Evolutionary conservation across 805 yeast genomes (phyloP).

Genomic region (Metschnikowia corniflorae): DNA sequence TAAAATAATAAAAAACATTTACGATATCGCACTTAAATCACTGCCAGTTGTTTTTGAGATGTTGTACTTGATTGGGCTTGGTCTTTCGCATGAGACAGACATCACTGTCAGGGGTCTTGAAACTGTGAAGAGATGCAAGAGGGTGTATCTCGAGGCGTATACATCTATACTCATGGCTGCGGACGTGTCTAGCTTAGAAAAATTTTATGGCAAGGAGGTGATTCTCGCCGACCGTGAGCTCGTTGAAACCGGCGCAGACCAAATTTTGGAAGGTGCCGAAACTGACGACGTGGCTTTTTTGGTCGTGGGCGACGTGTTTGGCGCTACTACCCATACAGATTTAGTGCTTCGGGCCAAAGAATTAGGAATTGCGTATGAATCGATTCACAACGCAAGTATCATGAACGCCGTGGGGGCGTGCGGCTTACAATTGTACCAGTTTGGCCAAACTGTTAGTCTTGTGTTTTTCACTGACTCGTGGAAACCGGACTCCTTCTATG

Average conservation of each 20-base stretch:
- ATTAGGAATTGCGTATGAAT: conserved; percentile 69
- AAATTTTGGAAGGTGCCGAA: conserved; percentile 72
- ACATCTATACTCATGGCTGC: conserved; percentile 96
- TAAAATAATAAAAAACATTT: no score
- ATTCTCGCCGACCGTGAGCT: conserved; percentile 91
- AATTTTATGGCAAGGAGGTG: conserved; percentile 80
- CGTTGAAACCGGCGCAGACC: conserved; percentile 86
- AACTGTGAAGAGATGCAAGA: conserved; percentile 72
- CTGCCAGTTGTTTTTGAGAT: no score
- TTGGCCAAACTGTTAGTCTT: conserved; percentile 95
- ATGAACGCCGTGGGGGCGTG: conserved; percentile 99
- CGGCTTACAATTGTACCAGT: conserved; percentile 90
- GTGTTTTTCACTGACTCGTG: conserved; percentile 93
- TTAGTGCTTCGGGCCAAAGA: conserved; percentile 88
- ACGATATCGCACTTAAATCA: no score
- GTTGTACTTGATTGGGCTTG: conserved; percentile 90
- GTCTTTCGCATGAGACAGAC: conserved; percentile 83
- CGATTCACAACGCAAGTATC: conserved; percentile 92
- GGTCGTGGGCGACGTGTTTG: conserved; percentile 97
- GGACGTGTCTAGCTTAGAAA: conserved; percentile 65
- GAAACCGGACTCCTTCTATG: conserved; percentile 95
- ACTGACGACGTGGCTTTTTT: conserved; percentile 85
- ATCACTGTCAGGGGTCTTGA: conserved; percentile 94
- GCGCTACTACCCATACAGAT: conserved; percentile 98
- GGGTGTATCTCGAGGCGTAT: conserved; percentile 94